Percentiles rank a stretch among this genome's conserved stretches.
These are phyloP conservation scores for Colletotrichum lentis DNA, from an alignment of 2,329 filamentous ascomycete species.

Conservation along the genomic window DNA sequence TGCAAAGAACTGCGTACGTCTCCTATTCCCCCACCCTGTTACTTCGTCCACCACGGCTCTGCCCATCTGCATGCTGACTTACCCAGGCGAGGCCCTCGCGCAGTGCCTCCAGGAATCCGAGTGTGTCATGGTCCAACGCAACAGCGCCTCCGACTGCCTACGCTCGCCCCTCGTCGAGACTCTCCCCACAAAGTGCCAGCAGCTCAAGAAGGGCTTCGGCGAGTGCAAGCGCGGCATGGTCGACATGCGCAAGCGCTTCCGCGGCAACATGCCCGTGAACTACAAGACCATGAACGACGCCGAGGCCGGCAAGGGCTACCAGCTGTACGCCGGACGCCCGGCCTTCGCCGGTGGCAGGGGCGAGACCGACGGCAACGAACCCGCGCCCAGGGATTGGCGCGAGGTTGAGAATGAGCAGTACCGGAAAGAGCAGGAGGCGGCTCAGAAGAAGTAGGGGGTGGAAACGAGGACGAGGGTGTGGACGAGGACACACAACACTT, in stretches of 20 bases:
- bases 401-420: slow-evolving; percentile 72
- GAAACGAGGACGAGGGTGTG: slow-evolving; percentile 16
- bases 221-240: slow-evolving; percentile 97
- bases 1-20: slow-evolving; percentile 93
- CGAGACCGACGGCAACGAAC: slow-evolving; percentile 73
- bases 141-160: slow-evolving; percentile 87
- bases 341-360: slow-evolving; percentile 72
- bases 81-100: slow-evolving; percentile 84
- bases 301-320: slow-evolving; percentile 67
- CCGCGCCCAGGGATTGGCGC: slow-evolving; percentile 67
- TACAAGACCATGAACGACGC: slow-evolving; percentile 68
- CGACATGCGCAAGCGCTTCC: slow-evolving; percentile 98
- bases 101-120: slow-evolving; percentile 96
- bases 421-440: slow-evolving; percentile 49
- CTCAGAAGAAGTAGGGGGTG: slow-evolving; percentile 40
- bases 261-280: slow-evolving; percentile 87
- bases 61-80: slow-evolving; percentile 11
- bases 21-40: background rate
- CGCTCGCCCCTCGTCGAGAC: slow-evolving; percentile 81
- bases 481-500: slow-evolving; percentile 2
- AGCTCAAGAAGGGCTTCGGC: slow-evolving; percentile 90
- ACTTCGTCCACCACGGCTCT: slow-evolving; percentile 10
- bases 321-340: slow-evolving; percentile 81
- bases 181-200: slow-evolving; percentile 87
- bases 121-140: slow-evolving; percentile 91